Evolutionary conservation across 2,329 filamentous ascomycete species (phyloP).

Genomic region (Alternaria viburni): DNA sequence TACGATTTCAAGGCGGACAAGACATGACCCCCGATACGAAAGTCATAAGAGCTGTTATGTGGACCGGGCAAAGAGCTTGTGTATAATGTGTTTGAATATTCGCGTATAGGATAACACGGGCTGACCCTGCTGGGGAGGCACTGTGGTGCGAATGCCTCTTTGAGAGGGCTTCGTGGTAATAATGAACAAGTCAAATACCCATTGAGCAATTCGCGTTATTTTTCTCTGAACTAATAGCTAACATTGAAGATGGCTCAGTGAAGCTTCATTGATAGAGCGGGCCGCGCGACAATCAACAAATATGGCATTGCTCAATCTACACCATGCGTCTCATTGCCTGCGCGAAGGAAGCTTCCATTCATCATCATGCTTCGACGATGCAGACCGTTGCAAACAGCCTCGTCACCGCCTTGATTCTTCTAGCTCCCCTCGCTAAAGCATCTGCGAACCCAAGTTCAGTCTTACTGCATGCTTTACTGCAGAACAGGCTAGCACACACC

Average conservation of each 20-base stretch:
- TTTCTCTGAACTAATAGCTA: no score
- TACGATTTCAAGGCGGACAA: slow-evolving; percentile 5
- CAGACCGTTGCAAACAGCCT: not conserved
- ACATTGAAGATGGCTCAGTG: no score
- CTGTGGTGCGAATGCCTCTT: slow-evolving; percentile 34
- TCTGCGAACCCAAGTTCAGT: not conserved
- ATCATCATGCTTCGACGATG: not conserved
- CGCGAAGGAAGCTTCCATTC: not conserved
- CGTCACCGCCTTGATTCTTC: not conserved
- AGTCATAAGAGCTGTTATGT: slow-evolving; percentile 5
- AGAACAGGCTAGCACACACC: not conserved
- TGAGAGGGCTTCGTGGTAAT: slow-evolving; percentile 39
- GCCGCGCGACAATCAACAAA: not conserved
- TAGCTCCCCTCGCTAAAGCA: not conserved
- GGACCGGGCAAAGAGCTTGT: slow-evolving; percentile 16
- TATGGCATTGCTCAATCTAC: not conserved
- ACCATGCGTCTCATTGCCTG: not conserved
- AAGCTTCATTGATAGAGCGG: accelerated
- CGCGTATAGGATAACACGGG: slow-evolving; percentile 14
- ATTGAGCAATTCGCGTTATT: not conserved
- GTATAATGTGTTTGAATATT: slow-evolving; percentile 40
- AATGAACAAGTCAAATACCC: slow-evolving; percentile 34
- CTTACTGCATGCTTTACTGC: not conserved
- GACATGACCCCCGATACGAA: slow-evolving; percentile 10
- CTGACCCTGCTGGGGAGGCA: slow-evolving; percentile 26